Percentiles rank a stretch among this genome's conserved stretches.
Conservation (phyloP, 2,329 filamentous ascomycete species). For the Fusarium begoniae region DNA sequence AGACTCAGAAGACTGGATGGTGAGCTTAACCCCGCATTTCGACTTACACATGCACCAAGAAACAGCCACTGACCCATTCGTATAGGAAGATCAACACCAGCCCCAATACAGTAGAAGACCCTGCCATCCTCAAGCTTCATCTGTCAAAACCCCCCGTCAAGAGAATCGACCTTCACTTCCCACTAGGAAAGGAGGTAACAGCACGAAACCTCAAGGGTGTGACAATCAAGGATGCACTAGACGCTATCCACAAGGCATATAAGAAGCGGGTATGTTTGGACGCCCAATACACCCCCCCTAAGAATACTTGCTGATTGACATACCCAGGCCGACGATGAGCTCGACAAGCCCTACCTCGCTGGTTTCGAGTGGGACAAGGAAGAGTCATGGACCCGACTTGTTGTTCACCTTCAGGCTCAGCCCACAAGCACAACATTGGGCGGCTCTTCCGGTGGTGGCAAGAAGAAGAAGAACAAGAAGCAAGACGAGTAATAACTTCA, state of each 20-base stretch:
- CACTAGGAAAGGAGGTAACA: conserved; percentile 84
- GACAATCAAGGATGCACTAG: conserved; percentile 95
- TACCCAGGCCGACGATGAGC: conserved; percentile 84
- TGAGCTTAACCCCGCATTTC: conserved; percentile 57
- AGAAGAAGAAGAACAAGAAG: conserved; percentile 79
- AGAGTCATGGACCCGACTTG: conserved; percentile 86
- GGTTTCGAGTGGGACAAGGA: conserved; percentile 98
- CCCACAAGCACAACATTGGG: conserved; percentile 56
- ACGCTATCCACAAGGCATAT: conserved; percentile 95
- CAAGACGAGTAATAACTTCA: conserved; percentile 52
- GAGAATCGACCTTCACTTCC: conserved; percentile 94
- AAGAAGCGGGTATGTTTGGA: conserved; percentile 83
- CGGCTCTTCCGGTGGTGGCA: conserved; percentile 61
- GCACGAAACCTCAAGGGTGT: conserved; percentile 93
- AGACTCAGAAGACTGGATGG: conserved; percentile 91
- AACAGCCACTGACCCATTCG: conserved; percentile 1
- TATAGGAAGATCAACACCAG: conserved; percentile 94
- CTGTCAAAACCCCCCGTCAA: conserved; percentile 86
- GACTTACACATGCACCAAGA: background rate
- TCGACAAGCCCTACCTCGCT: conserved; percentile 85
- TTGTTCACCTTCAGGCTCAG: conserved; percentile 85
- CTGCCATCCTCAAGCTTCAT: conserved; percentile 81
- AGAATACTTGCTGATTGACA: conserved; percentile 1
- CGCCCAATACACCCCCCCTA: background rate
- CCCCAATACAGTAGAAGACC: conserved; percentile 79